A percentile compares a stretch with the other conserved stretches of the same genome.
Evolutionary conservation across 257 asterid species (phyloP).

Genomic region (Forsythia viridissima): DNA sequence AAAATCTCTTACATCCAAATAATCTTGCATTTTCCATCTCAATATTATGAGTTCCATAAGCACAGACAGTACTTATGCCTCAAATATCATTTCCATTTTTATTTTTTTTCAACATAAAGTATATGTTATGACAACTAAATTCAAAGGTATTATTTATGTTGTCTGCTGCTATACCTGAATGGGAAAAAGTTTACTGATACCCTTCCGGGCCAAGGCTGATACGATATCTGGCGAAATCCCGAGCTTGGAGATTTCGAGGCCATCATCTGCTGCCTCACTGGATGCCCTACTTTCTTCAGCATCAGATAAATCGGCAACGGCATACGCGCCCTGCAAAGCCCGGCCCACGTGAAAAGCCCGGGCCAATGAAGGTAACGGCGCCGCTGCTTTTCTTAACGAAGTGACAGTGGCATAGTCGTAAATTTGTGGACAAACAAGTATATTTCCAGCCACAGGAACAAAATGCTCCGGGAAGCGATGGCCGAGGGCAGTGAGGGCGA

Average conservation of each 20-base stretch:
- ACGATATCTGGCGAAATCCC: constrained; percentile 70
- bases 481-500: constrained; percentile 44
- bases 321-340: constrained; percentile 45
- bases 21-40: background rate
- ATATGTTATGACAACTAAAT: background rate
- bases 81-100: background rate
- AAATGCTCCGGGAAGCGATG: constrained; percentile 38
- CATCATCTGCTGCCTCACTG: constrained; percentile 49
- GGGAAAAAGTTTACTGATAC: constrained; percentile 81
- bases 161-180: constrained; percentile 61
- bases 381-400: background rate
- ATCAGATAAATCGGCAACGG: constrained; percentile 61
- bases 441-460: constrained; percentile 17
- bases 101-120: background rate
- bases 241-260: constrained; percentile 85
- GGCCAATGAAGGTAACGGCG: background rate
- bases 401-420: constrained; percentile 23
- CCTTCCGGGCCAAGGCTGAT: constrained; percentile 57
- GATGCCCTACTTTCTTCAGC: constrained; percentile 43
- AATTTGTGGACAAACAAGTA: constrained; percentile 7
- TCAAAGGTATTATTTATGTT: background rate
- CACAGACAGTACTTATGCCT: background rate
- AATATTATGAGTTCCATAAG: background rate
- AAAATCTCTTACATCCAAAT: background rate
- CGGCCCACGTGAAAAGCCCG: constrained; percentile 56